Evolutionary conservation across 2,329 filamentous ascomycete species (phyloP).

Genomic region (Myriosclerotinia curreyana): DNA sequence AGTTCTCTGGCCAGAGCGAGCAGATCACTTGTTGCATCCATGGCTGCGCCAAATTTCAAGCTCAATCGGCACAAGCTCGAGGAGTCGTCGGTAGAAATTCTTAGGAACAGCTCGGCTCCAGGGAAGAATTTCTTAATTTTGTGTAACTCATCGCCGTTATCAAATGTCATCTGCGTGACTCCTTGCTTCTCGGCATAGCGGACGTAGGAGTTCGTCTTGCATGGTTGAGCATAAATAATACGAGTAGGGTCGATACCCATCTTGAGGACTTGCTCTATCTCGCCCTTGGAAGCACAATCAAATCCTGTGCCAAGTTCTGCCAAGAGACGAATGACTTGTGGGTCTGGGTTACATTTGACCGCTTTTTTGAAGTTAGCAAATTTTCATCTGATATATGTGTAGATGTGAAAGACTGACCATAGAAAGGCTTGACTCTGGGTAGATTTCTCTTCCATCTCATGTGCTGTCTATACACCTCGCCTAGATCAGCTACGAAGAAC

Average conservation of each 20-base stretch:
- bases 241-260: constrained; percentile 81
- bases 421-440: constrained; percentile 90
- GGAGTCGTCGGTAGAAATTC: constrained; percentile 94
- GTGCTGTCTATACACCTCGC: constrained; percentile 98
- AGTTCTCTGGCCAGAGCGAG: constrained; percentile 77
- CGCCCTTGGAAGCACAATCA: constrained; percentile 95
- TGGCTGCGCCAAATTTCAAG: constrained; percentile 92
- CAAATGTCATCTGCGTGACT: constrained; percentile 98
- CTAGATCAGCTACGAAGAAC: constrained; percentile 97
- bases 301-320: constrained; percentile 89
- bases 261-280: constrained; percentile 87
- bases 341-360: constrained; percentile 98
- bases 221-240: constrained; percentile 98
- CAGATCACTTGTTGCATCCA: constrained; percentile 76
- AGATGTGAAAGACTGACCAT: constrained; percentile 59
- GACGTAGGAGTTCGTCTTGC: constrained; percentile 98
- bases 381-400: background rate
- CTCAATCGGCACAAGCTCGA: constrained; percentile 91
- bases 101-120: constrained; percentile 84
- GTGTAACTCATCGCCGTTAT: constrained; percentile 96
- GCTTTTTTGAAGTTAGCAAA: constrained; percentile 50
- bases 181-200: constrained; percentile 80
- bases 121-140: constrained; percentile 95
- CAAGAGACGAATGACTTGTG: constrained; percentile 82
- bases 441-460: constrained; percentile 96